Conservation (phyloP, 2,329 filamentous ascomycete genomes). For the Penicillium sp. region DNA sequence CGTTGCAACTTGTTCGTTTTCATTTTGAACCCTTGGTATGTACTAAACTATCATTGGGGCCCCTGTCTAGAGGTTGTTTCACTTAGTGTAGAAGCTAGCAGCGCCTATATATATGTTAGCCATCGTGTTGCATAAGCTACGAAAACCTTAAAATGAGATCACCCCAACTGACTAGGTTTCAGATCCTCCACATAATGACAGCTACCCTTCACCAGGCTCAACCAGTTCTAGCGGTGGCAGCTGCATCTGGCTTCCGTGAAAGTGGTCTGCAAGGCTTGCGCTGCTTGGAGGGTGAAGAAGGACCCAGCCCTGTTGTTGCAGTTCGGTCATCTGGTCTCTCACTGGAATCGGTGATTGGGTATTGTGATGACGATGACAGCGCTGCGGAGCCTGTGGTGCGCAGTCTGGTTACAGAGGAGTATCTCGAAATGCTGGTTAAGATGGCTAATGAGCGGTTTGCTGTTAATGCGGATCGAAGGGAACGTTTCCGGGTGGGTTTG, state of each 20-base stretch:
- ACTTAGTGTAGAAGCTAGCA: too few species aligned
- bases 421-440: conserved; percentile 65
- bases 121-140: not conserved
- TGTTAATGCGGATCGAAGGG: conserved; percentile 41
- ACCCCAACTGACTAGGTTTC: not conserved
- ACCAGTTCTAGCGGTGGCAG: conserved; percentile 69
- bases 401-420: conserved; percentile 59
- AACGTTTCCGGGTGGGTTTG: conserved; percentile 37
- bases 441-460: conserved; percentile 66
- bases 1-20: conserved; percentile 66
- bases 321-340: conserved; percentile 80
- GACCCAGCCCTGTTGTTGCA: conserved; percentile 72
- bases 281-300: conserved; percentile 40
- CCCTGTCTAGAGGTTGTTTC: not conserved
- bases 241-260: conserved; percentile 84
- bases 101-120: too few species aligned
- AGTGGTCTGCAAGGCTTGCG: conserved; percentile 73
- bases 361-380: conserved; percentile 35
- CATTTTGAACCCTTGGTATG: conserved; percentile 95
- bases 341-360: conserved; percentile 78
- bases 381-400: conserved; percentile 33
- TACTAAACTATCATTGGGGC: conserved; percentile 5
- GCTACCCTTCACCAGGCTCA: conserved; percentile 75
- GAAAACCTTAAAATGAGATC: not conserved
- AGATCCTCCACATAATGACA: conserved; percentile 88